Conservation (phyloP, 2,329 filamentous ascomycete species). For the Teratosphaeria zuluensis region DNA sequence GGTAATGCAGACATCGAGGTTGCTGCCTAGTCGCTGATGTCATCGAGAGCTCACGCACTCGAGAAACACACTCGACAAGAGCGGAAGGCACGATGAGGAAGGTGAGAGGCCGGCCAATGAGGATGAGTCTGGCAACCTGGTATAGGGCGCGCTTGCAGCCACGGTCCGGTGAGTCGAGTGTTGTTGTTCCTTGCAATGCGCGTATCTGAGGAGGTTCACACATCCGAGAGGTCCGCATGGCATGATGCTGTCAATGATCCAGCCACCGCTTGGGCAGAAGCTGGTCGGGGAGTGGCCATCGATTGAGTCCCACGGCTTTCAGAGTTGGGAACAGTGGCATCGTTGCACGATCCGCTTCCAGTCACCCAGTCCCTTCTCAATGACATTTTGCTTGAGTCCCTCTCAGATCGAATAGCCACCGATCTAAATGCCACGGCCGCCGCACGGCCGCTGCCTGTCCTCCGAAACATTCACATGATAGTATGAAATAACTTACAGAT, state of each 20-base stretch:
- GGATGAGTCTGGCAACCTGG: not conserved
- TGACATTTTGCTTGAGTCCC: not conserved
- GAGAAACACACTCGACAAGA: not conserved
- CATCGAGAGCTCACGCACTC: not conserved
- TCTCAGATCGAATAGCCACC: not conserved
- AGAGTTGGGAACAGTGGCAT: not conserved
- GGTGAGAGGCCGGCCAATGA: not conserved
- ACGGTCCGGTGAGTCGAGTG: no score
- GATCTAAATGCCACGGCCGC: not conserved
- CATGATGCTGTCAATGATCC: not conserved
- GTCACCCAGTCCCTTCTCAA: not conserved
- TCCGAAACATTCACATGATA: not conserved
- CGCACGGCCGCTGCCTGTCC: not conserved
- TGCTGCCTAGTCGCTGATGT: not conserved
- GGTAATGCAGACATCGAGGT: not conserved
- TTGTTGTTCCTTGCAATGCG: not conserved
- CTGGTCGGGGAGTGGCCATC: not conserved
- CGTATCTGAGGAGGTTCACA: not conserved
- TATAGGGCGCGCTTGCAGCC: not conserved
- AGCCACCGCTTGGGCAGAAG: not conserved
- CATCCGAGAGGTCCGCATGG: not conserved
- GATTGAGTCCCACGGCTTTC: not conserved
- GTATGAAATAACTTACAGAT: conserved; percentile 23
- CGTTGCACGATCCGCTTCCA: not conserved
- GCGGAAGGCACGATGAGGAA: not conserved